A percentile compares a stretch with the other conserved stretches of the same genome.
phyloP scores from a whole-genome alignment of 164 flowering plant species.

The Santalum album region DNA sequence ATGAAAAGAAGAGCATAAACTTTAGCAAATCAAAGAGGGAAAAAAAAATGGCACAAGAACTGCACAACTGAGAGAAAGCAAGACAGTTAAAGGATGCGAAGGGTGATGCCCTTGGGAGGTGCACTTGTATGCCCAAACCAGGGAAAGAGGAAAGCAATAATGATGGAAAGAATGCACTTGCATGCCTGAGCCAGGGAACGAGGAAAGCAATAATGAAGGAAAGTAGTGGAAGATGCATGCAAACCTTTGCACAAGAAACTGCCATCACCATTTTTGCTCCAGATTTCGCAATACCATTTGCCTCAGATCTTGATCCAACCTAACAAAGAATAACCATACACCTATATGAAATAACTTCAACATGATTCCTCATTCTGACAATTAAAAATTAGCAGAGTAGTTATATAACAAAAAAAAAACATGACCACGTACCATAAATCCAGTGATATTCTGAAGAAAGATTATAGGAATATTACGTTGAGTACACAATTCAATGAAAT shows the following conservation, averaged over 20 bases:
- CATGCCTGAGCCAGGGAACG: not conserved
- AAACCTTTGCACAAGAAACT: constrained; percentile 97
- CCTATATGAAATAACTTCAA: not conserved
- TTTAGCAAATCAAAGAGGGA: not conserved
- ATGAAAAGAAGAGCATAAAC: not conserved
- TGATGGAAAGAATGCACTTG: not conserved
- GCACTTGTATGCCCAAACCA: not conserved
- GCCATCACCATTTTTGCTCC: constrained; percentile 99
- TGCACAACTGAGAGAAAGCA: no score
- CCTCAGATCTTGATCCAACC: constrained; percentile 99
- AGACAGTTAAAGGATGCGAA: no score
- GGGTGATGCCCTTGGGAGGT: no score
- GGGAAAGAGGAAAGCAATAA: not conserved
- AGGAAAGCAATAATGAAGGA: not conserved
- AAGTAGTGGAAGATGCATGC: not conserved
- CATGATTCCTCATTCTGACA: not conserved
- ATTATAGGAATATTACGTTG: constrained; percentile 93
- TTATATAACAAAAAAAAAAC: not conserved
- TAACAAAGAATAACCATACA: constrained; percentile 16
- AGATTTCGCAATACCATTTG: constrained; percentile 94
- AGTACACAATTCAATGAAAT: constrained; percentile 86
- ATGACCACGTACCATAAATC: constrained; percentile 68
- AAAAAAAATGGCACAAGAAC: not conserved
- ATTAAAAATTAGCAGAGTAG: no score
- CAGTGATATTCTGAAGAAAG: constrained; percentile 95